Conservation (phyloP, 352 stramenopile genomes). For the Globisporangium rhizosaccharum region DNA sequence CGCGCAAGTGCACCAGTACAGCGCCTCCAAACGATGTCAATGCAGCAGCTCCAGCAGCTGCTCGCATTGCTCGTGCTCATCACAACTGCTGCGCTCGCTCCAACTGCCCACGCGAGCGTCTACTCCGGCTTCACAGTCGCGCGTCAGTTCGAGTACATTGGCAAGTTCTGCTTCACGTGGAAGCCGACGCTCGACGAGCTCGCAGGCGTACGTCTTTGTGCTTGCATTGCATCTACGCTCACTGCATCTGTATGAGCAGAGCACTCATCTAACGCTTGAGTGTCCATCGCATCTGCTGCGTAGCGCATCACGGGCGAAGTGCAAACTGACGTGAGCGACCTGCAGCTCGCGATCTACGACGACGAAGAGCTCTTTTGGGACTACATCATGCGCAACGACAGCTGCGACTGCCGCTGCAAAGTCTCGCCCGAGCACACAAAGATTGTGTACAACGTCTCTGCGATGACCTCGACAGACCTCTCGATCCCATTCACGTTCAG, state of each 20-base stretch:
- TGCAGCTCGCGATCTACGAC: constrained; percentile 78
- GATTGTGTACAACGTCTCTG: constrained; percentile 57
- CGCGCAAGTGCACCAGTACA: background rate
- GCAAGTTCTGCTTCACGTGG: constrained; percentile 82
- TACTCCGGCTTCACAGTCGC: constrained; percentile 58
- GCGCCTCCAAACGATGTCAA: background rate
- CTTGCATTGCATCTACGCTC: too few species aligned
- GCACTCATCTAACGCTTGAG: too few species aligned
- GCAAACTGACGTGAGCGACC: constrained; percentile 48
- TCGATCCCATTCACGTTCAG: constrained; percentile 52
- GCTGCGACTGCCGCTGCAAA: constrained; percentile 72
- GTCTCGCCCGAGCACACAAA: constrained; percentile 63
- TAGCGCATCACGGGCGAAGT: constrained; percentile 57
- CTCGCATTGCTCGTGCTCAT: background rate
- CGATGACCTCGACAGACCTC: constrained; percentile 24
- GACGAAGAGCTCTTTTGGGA: constrained; percentile 77
- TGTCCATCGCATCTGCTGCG: too few species aligned
- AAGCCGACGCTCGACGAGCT: constrained; percentile 49
- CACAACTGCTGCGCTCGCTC: background rate
- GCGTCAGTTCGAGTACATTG: constrained; percentile 71
- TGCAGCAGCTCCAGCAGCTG: too few species aligned
- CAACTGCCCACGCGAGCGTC: constrained; percentile 26
- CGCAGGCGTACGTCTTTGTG: constrained; percentile 23
- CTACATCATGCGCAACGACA: constrained; percentile 56
- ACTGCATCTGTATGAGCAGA: background rate